phyloP scores from a whole-genome alignment of 1,284 basidiomycete genomes.

The Irpex sp. region DNA sequence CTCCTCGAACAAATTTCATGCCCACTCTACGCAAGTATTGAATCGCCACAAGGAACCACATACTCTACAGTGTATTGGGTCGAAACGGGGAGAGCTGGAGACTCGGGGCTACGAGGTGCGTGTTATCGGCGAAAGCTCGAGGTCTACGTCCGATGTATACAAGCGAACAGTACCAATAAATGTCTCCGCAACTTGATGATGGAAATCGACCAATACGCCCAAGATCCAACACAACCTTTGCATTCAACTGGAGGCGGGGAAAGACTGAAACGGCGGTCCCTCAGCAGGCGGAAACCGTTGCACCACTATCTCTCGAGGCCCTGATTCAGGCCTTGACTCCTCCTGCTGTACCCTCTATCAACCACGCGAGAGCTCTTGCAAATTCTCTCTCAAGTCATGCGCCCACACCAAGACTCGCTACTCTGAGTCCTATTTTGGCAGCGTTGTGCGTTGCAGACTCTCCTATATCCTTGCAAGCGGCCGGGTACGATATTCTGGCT shows the following conservation, averaged over 20 bases:
- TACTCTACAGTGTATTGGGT: neutral
- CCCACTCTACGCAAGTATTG: neutral
- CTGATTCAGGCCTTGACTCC: slow-evolving; percentile 30
- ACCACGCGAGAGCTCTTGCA: slow-evolving; percentile 26
- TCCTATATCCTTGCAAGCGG: slow-evolving; percentile 53
- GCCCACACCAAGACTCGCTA: slow-evolving; percentile 23
- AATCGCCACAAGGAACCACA: neutral
- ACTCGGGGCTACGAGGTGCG: neutral
- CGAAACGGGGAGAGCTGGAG: neutral
- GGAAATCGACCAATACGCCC: slow-evolving; percentile 30
- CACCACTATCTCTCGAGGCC: slow-evolving; percentile 26
- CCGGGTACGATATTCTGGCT: slow-evolving; percentile 67
- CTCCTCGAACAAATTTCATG: neutral
- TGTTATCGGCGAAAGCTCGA: neutral
- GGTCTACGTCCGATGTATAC: neutral
- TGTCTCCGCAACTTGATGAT: slow-evolving; percentile 35
- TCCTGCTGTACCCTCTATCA: slow-evolving; percentile 33
- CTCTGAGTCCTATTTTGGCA: slow-evolving; percentile 52
- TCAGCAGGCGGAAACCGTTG: slow-evolving; percentile 21
- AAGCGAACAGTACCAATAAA: slow-evolving; percentile 10
- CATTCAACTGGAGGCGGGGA: slow-evolving; percentile 41
- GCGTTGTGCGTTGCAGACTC: slow-evolving; percentile 51
- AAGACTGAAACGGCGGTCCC: slow-evolving; percentile 31
- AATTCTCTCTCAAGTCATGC: slow-evolving; percentile 20
- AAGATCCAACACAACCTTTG: slow-evolving; percentile 43